A percentile compares a stretch with the other conserved stretches of the same genome.
phyloP scores from a whole-genome alignment of 2,329 filamentous ascomycete species.

The Exophiala mesophila region DNA sequence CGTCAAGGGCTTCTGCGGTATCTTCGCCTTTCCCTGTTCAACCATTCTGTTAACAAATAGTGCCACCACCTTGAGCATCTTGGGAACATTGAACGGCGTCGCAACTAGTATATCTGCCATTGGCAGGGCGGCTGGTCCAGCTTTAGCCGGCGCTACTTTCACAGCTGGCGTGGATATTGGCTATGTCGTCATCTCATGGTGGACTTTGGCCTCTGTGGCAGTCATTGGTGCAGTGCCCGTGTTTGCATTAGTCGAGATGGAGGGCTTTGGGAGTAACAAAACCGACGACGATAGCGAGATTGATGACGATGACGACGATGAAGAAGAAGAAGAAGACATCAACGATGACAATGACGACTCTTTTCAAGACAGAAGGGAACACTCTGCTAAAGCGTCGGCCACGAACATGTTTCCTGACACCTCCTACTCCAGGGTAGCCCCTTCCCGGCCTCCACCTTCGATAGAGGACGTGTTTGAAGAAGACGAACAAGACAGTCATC shows the following conservation, averaged over 20 bases:
- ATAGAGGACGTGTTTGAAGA: conserved; percentile 13
- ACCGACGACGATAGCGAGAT: conserved; percentile 30
- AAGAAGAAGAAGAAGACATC: conserved; percentile 12
- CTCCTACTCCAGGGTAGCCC: background rate
- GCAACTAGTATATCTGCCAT: conserved; percentile 78
- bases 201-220: conserved; percentile 63
- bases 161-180: conserved; percentile 69
- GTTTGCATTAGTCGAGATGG: conserved; percentile 68
- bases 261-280: conserved; percentile 52
- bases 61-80: conserved; percentile 65
- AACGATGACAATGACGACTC: conserved; percentile 1
- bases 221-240: conserved; percentile 65
- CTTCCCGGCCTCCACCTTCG: background rate
- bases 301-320: conserved; percentile 18
- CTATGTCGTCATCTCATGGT: conserved; percentile 77
- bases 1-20: conserved; percentile 67
- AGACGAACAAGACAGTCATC: conserved; percentile 15
- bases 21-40: conserved; percentile 82
- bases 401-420: background rate
- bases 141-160: conserved; percentile 66
- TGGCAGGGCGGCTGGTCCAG: conserved; percentile 74
- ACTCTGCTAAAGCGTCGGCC: background rate
- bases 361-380: too few relatives aligned
- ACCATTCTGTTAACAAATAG: conserved; percentile 91
- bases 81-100: conserved; percentile 87